These are phyloP conservation scores for Zoysia pacifica DNA, from an alignment of 176 grass and related monocot species.

Conservation along the genomic window DNA sequence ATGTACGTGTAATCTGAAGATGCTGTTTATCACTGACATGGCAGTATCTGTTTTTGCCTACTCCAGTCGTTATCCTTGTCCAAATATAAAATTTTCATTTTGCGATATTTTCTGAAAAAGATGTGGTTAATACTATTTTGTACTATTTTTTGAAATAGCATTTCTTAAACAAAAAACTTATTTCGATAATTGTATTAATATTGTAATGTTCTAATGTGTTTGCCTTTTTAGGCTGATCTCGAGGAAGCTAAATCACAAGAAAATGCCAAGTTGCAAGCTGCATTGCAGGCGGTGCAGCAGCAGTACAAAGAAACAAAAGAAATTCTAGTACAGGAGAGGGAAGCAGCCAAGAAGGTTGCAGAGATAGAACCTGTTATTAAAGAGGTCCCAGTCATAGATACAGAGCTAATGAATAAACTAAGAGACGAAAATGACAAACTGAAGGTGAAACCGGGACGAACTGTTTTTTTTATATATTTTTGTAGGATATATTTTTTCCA, in stretches of 20 bases:
- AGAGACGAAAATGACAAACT: constrained; percentile 94
- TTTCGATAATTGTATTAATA: not conserved
- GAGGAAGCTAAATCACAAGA: constrained; percentile 93
- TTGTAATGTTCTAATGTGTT: constrained; percentile 18
- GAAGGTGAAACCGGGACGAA: constrained; percentile 61
- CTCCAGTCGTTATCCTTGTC: not conserved
- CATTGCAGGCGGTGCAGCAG: constrained; percentile 76
- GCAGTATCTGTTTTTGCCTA: constrained; percentile 9
- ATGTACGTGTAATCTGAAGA: constrained; percentile 6
- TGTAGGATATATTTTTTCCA: not conserved
- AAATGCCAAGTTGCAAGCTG: constrained; percentile 82
- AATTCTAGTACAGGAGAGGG: constrained; percentile 71
- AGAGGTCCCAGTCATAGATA: constrained; percentile 90
- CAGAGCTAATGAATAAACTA: constrained; percentile 83
- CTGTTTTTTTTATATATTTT: constrained; percentile 5
- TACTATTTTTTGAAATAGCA: constrained; percentile 6
- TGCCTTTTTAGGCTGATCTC: constrained; percentile 69
- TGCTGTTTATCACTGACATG: constrained; percentile 14
- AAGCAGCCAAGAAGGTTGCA: constrained; percentile 62
- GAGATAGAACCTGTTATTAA: constrained; percentile 81
- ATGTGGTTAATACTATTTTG: not conserved
- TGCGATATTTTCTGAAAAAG: constrained; percentile 11
- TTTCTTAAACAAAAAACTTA: not conserved
- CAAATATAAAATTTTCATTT: not conserved
- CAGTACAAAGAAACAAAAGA: constrained; percentile 88